These are phyloP conservation scores for Lecanicillium sp. DNA, from an alignment of 2,329 filamentous ascomycete genomes.

Conservation along the genomic window DNA sequence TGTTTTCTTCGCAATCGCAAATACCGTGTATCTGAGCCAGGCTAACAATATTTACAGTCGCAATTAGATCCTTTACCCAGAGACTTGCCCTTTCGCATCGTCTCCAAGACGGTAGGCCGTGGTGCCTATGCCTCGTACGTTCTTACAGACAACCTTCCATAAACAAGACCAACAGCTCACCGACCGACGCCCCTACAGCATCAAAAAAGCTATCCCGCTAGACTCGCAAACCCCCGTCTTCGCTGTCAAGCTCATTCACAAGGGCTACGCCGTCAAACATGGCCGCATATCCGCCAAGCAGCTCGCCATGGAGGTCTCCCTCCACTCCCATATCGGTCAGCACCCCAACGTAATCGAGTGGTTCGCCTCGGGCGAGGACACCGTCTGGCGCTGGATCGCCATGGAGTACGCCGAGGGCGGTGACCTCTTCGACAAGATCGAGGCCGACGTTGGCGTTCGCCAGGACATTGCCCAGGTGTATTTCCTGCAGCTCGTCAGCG, in stretches of 20 bases:
- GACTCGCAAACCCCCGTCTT: slow-evolving; percentile 69
- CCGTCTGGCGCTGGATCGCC: slow-evolving; percentile 90
- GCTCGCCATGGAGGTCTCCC: slow-evolving; percentile 81
- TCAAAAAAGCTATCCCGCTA: slow-evolving; percentile 85
- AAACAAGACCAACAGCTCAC: slow-evolving; percentile 12
- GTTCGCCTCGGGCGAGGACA: slow-evolving; percentile 80
- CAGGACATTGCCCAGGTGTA: slow-evolving; percentile 95
- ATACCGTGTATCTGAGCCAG: too few species aligned
- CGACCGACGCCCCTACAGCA: slow-evolving; percentile 47
- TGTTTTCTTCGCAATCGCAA: too few species aligned
- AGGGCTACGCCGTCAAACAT: slow-evolving; percentile 84
- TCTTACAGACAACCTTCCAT: not conserved
- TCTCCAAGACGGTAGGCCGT: slow-evolving; percentile 93
- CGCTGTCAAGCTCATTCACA: slow-evolving; percentile 98
- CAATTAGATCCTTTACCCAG: slow-evolving; percentile 80
- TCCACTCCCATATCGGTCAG: slow-evolving; percentile 82
- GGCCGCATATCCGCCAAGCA: slow-evolving; percentile 86
- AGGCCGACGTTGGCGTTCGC: slow-evolving; percentile 90
- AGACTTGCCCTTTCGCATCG: slow-evolving; percentile 85
- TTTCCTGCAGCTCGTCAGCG: slow-evolving; percentile 84
- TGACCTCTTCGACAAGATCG: slow-evolving; percentile 98
- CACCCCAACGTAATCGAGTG: slow-evolving; percentile 94
- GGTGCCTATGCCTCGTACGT: slow-evolving; percentile 93
- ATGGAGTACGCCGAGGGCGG: slow-evolving; percentile 96
- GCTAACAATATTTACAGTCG: slow-evolving; percentile 58